Conservation (phyloP, 192 early-diverging fungal species). For the Helicostylum pulchrum region DNA sequence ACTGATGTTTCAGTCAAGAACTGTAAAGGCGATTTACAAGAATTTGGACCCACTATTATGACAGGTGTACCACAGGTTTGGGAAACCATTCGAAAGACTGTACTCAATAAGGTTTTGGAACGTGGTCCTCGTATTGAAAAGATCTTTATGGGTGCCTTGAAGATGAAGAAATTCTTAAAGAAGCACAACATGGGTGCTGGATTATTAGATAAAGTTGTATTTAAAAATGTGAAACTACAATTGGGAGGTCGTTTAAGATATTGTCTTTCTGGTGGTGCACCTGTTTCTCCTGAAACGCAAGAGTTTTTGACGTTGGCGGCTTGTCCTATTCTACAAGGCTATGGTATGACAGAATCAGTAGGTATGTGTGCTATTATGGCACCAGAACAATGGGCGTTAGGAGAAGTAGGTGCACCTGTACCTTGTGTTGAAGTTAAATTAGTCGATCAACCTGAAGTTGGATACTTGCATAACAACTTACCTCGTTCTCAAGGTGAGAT, state of each 20-base stretch:
- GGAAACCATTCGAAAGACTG: conserved; percentile 75
- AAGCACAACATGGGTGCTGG: conserved; percentile 45
- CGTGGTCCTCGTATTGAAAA: conserved; percentile 39
- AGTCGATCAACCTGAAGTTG: conserved; percentile 53
- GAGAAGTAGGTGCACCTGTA: conserved; percentile 72
- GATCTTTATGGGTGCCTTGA: conserved; percentile 57
- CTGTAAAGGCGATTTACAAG: conserved; percentile 68
- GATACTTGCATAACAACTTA: conserved; percentile 43
- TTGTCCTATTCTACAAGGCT: conserved; percentile 63
- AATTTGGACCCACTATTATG: conserved; percentile 68
- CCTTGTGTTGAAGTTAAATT: conserved; percentile 60
- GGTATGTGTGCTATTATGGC: conserved; percentile 65
- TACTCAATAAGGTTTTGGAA: conserved; percentile 52
- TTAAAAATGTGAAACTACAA: conserved; percentile 60
- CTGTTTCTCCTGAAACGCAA: conserved; percentile 68
- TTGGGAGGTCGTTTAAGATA: conserved; percentile 65
- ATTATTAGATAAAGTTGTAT: conserved; percentile 56
- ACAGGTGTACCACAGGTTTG: conserved; percentile 75
- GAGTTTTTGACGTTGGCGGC: conserved; percentile 62
- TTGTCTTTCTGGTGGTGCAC: conserved; percentile 68
- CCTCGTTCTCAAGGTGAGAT: conserved; percentile 67
- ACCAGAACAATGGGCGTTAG: conserved; percentile 55
- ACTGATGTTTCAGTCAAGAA: conserved; percentile 51
- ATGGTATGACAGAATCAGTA: conserved; percentile 65
- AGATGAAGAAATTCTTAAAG: conserved; percentile 50